phyloP scores from a whole-genome alignment of 192 early-diverging fungal genomes.

The Mortierella hygrophila region DNA sequence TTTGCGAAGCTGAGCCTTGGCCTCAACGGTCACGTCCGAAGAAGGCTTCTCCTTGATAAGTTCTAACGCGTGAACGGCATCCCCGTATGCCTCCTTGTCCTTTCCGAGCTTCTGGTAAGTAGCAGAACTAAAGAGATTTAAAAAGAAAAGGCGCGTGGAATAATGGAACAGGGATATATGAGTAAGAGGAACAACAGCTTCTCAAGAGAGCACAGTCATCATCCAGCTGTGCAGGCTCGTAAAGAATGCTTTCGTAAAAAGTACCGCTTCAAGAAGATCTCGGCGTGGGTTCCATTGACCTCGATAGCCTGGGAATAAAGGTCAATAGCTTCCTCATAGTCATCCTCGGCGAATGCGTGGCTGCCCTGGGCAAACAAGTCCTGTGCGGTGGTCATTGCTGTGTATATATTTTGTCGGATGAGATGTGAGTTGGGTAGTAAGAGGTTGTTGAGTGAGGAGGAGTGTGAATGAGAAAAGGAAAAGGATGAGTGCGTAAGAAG shows the following conservation, averaged over 20 bases:
- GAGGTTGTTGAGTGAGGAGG: background rate
- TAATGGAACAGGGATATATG: background rate
- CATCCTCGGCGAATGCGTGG: constrained; percentile 83
- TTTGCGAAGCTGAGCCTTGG: constrained; percentile 76
- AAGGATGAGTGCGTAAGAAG: background rate
- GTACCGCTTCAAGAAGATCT: constrained; percentile 76
- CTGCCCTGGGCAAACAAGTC: constrained; percentile 67
- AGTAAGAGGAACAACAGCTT: too few relatives aligned
- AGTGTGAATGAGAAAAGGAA: background rate
- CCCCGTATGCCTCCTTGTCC: constrained; percentile 68
- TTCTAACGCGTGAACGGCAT: constrained; percentile 72
- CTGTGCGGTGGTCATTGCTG: constrained; percentile 36
- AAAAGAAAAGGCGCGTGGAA: background rate
- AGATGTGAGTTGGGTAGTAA: background rate
- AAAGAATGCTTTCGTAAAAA: background rate
- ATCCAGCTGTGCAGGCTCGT: background rate
- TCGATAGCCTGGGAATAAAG: constrained; percentile 79
- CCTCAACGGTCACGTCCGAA: constrained; percentile 61
- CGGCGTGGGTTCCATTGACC: constrained; percentile 67
- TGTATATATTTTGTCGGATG: background rate
- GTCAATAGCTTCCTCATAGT: constrained; percentile 78
- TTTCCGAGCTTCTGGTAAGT: constrained; percentile 76
- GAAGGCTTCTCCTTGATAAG: constrained; percentile 65
- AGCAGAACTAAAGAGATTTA: constrained; percentile 60
- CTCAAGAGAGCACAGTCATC: background rate